These are phyloP conservation scores for Suillus paluster DNA, from an alignment of 768 basidiomycete species.

Conservation along the genomic window DNA sequence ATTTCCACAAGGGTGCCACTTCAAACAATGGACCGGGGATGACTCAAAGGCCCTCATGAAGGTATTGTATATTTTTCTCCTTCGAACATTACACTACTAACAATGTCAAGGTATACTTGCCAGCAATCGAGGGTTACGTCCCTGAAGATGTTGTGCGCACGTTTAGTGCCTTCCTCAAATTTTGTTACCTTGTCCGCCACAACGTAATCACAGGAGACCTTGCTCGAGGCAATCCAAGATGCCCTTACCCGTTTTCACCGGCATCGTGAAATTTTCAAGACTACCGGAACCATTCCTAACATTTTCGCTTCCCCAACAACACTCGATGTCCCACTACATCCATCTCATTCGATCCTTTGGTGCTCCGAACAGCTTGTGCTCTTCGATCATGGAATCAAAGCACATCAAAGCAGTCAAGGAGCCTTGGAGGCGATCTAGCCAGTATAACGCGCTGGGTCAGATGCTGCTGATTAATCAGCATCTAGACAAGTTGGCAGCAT, in stretches of 20 bases:
- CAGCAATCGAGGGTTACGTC: slow-evolving; percentile 9
- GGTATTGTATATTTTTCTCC: slow-evolving; percentile 13
- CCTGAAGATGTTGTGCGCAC: slow-evolving; percentile 7
- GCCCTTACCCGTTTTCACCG: slow-evolving; percentile 24
- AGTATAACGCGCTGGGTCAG: slow-evolving; percentile 26
- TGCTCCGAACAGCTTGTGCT: slow-evolving; percentile 20
- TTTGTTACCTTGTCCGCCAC: slow-evolving; percentile 26
- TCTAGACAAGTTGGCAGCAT: slow-evolving; percentile 30
- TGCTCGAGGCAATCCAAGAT: slow-evolving; percentile 21
- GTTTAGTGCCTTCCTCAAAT: slow-evolving; percentile 25
- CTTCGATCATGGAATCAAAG: slow-evolving; percentile 27
- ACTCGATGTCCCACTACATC: slow-evolving; percentile 22
- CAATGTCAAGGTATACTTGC: slow-evolving; percentile 5
- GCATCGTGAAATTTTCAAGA: slow-evolving; percentile 20
- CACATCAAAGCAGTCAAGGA: slow-evolving; percentile 41
- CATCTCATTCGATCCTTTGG: slow-evolving; percentile 18
- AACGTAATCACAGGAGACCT: slow-evolving; percentile 23
- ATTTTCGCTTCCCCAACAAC: slow-evolving; percentile 30
- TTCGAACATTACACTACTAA: not conserved
- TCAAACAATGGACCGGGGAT: slow-evolving; percentile 27
- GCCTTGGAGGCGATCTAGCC: slow-evolving; percentile 31
- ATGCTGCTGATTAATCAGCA: slow-evolving; percentile 32
- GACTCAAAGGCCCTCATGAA: slow-evolving; percentile 30
- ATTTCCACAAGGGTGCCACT: slow-evolving; percentile 21
- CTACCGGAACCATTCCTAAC: slow-evolving; percentile 18